Conservation (phyloP, 2,329 filamentous ascomycete genomes). For the Macrophomina tecta region DNA sequence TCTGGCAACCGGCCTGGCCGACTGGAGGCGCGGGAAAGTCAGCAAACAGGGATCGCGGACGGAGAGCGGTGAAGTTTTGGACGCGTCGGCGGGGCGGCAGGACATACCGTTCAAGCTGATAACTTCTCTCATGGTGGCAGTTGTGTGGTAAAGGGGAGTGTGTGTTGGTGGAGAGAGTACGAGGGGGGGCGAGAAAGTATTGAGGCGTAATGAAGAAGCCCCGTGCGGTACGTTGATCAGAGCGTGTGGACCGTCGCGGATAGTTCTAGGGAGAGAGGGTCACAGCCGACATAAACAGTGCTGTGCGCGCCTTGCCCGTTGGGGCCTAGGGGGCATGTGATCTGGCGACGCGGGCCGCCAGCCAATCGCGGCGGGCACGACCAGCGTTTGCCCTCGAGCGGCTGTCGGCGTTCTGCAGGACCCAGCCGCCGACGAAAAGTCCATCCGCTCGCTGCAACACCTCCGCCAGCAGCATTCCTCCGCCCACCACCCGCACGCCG, state of each 20-base stretch:
- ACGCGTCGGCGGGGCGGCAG: slow-evolving; percentile 42
- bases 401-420: background rate
- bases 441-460: background rate
- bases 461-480: background rate
- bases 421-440: slow-evolving; percentile 22
- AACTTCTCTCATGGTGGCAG: slow-evolving; percentile 85
- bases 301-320: slow-evolving; percentile 8
- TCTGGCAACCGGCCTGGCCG: slow-evolving; percentile 99
- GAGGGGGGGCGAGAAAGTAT: slow-evolving; percentile 24
- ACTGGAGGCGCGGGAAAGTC: slow-evolving; percentile 69
- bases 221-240: slow-evolving; percentile 26
- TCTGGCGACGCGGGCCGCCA: background rate
- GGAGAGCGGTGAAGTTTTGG: slow-evolving; percentile 49
- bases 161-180: slow-evolving; percentile 9
- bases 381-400: background rate
- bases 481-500: background rate
- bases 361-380: slow-evolving; percentile 11
- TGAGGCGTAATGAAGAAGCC: slow-evolving; percentile 28
- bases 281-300: slow-evolving; percentile 22
- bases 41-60: slow-evolving; percentile 50
- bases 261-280: slow-evolving; percentile 21
- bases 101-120: slow-evolving; percentile 96
- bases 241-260: slow-evolving; percentile 25
- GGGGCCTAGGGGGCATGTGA: background rate
- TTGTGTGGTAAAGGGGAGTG: slow-evolving; percentile 8